These are phyloP conservation scores for Phyllosticta capitalensis DNA, from an alignment of 2,329 filamentous ascomycete species.

Conservation along the genomic window DNA sequence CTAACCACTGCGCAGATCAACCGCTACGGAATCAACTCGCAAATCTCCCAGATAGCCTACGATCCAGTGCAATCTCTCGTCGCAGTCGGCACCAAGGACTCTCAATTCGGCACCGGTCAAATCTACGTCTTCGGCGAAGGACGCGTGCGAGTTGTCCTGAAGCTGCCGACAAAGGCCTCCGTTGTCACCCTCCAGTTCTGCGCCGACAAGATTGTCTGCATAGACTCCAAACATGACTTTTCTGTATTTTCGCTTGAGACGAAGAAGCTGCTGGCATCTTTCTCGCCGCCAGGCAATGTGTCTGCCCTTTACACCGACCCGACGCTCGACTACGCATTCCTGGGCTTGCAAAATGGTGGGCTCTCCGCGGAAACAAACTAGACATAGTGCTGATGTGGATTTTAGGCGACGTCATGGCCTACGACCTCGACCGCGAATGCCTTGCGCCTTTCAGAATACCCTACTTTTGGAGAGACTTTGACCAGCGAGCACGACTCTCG, in stretches of 20 bases:
- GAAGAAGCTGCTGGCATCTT: conserved; percentile 55
- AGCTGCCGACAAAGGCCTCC: conserved; percentile 61
- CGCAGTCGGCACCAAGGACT: conserved; percentile 82
- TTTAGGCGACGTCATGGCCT: conserved; percentile 72
- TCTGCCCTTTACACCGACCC: conserved; percentile 72
- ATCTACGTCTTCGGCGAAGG: conserved; percentile 83
- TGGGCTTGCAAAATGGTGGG: conserved; percentile 64
- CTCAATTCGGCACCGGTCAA: conserved; percentile 73
- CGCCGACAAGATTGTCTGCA: conserved; percentile 71
- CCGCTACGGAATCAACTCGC: conserved; percentile 63
- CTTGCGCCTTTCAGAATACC: conserved; percentile 72
- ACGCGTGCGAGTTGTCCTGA: conserved; percentile 67
- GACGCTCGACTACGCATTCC: conserved; percentile 83
- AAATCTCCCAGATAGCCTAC: conserved; percentile 71
- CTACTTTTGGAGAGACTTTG: conserved; percentile 73
- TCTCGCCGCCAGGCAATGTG: conserved; percentile 68
- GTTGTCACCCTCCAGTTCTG: conserved; percentile 75
- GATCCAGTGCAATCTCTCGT: conserved; percentile 90
- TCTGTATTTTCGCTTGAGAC: conserved; percentile 71
- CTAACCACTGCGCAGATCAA: conserved; percentile 40
- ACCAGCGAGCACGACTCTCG: conserved; percentile 54
- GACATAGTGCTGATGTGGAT: background rate
- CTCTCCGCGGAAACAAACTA: background rate
- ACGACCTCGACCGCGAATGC: conserved; percentile 75
- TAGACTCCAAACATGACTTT: conserved; percentile 81